Conservation (phyloP, 352 stramenopile genomes). For the Phytophthora ramorum region DNA sequence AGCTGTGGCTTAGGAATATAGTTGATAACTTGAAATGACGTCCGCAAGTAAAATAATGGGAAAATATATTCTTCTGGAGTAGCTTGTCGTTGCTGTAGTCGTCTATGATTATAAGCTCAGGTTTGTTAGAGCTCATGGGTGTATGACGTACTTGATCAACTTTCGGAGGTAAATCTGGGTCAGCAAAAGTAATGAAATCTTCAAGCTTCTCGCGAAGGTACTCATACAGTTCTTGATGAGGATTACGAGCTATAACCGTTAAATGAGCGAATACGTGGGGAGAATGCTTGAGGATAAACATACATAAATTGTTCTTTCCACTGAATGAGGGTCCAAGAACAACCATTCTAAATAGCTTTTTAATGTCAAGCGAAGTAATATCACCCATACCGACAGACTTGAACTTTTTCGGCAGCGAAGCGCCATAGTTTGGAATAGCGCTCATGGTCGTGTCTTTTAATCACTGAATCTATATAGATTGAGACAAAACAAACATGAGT, state of each 20-base stretch:
- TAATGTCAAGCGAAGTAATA: conserved; percentile 6
- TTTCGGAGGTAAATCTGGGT: not conserved
- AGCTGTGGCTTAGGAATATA: conserved; percentile 8
- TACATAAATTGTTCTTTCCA: conserved; percentile 8
- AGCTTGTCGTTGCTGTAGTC: conserved; percentile 17
- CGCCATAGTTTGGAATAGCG: no score
- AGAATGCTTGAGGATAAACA: conserved; percentile 9
- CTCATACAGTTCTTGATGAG: conserved; percentile 3
- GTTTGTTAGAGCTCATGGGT: conserved; percentile 5
- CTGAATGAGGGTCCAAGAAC: conserved; percentile 1
- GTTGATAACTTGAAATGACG: not conserved
- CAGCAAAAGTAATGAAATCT: conserved; percentile 9
- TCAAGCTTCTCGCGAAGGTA: conserved; percentile 5
- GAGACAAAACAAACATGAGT: conserved; percentile 13
- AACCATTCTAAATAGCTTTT: conserved; percentile 18
- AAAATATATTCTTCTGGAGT: conserved; percentile 11
- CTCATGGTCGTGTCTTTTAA: not conserved
- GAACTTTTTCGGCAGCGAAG: conserved; percentile 4
- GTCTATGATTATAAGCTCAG: conserved; percentile 26
- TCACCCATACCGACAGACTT: not conserved
- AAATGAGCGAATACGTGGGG: conserved; percentile 7
- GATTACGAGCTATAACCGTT: conserved; percentile 12
- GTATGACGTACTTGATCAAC: not conserved
- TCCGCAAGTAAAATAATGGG: not conserved
- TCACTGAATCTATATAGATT: conserved; percentile 19